Evolutionary conservation across 495 filamentous ascomycete genomes (phyloP).

Genomic region (Neurospora cerealis): DNA sequence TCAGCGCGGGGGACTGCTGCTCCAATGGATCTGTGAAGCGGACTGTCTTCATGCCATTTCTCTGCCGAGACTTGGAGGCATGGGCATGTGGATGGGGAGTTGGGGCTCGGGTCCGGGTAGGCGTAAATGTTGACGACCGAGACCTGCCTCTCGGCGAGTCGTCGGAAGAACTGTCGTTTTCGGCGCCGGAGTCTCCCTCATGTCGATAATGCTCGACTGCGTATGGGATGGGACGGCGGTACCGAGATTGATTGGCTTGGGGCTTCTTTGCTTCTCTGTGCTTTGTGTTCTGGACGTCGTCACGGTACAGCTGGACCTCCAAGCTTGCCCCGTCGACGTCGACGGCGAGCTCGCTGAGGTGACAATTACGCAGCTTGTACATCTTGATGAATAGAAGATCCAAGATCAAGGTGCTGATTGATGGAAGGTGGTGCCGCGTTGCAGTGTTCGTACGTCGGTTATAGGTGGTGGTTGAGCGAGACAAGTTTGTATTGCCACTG

Average conservation of each 20-base stretch:
- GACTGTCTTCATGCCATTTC: no score
- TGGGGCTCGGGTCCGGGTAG: not conserved
- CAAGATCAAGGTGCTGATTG: no score
- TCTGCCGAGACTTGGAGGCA: no score
- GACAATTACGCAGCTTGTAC: not conserved
- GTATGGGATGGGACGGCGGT: not conserved
- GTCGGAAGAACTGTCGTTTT: not conserved
- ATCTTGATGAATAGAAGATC: not conserved
- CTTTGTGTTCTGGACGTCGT: no score
- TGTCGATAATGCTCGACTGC: not conserved
- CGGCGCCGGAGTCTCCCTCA: rapidly evolving
- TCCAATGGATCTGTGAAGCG: no score
- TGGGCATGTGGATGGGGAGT: not conserved
- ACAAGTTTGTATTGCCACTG: not conserved
- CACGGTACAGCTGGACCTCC: no score
- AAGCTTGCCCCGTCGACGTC: not conserved
- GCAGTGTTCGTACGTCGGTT: not conserved
- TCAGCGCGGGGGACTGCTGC: no score
- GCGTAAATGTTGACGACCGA: not conserved
- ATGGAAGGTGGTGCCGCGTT: not conserved
- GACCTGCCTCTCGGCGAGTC: not conserved
- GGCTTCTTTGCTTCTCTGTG: not conserved
- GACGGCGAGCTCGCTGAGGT: not conserved
- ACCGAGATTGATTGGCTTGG: not conserved
- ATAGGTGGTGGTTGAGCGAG: not conserved